Evolutionary conservation across 2,329 filamentous ascomycete genomes (phyloP).

Genomic region (Nannizziopsis barbatae): DNA sequence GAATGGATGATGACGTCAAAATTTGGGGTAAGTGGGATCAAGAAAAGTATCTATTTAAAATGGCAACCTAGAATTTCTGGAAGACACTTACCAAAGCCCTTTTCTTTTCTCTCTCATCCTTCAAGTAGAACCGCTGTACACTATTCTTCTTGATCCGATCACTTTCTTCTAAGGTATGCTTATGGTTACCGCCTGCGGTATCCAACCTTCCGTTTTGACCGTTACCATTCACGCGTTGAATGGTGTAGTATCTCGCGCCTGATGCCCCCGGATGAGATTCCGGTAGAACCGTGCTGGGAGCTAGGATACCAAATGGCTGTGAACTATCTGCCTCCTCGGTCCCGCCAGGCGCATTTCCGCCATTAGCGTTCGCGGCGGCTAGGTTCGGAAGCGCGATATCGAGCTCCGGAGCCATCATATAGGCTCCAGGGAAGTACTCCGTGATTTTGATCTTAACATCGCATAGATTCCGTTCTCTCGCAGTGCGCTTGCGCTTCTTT

Average conservation of each 20-base stretch:
- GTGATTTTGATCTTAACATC: conserved; percentile 82
- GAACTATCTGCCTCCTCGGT: conserved; percentile 22
- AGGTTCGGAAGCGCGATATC: conserved; percentile 23
- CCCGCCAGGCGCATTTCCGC: conserved; percentile 13
- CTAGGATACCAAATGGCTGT: conserved; percentile 35
- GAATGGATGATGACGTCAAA: conserved; percentile 8
- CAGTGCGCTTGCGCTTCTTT: conserved; percentile 67
- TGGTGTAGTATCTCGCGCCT: conserved; percentile 55
- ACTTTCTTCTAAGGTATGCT: conserved; percentile 60
- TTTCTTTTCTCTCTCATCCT: conserved; percentile 55
- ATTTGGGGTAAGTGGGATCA: background rate
- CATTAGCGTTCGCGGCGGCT: conserved; percentile 5
- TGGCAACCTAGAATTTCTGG: background rate
- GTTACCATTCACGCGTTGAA: conserved; percentile 67
- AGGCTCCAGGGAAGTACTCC: conserved; percentile 55
- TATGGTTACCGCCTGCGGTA: conserved; percentile 59
- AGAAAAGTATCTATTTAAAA: too few species aligned
- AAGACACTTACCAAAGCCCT: conserved; percentile 43
- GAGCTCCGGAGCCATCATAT: conserved; percentile 22
- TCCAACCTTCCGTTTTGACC: conserved; percentile 62
- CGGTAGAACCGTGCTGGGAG: conserved; percentile 32
- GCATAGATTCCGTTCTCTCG: conserved; percentile 66
- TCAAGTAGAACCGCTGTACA: conserved; percentile 54
- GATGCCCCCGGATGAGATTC: conserved; percentile 38
- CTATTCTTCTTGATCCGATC: conserved; percentile 75